Conservation (phyloP, 208 protist genomes). For the Tetramitus jugosus region DNA sequence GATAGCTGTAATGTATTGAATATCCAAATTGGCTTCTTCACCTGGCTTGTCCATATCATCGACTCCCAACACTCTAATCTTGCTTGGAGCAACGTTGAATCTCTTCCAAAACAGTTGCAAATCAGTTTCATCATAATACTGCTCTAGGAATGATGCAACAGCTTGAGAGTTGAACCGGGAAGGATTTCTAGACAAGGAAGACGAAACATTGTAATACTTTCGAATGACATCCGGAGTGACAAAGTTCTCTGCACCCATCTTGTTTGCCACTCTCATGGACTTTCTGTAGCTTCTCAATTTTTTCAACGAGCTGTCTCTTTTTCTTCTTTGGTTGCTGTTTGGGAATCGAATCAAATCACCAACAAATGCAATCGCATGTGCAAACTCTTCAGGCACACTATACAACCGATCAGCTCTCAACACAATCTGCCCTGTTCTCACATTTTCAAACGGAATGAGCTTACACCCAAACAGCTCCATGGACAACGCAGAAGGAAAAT, state of each 20-base stretch:
- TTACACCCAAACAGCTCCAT: background rate
- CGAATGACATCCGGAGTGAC: background rate
- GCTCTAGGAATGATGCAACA: background rate
- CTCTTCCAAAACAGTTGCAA: background rate
- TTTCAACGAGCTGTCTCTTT: background rate
- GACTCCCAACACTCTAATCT: background rate
- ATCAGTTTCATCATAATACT: constrained; percentile 10
- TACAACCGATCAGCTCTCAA: background rate
- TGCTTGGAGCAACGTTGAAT: background rate
- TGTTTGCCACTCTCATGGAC: too few species aligned
- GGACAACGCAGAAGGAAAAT: background rate
- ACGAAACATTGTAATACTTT: background rate
- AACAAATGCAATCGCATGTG: background rate
- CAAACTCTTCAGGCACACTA: background rate
- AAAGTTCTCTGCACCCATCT: too few species aligned
- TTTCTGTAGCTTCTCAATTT: background rate
- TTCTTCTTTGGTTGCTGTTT: too few species aligned
- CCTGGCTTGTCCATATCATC: background rate
- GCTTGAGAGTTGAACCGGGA: background rate
- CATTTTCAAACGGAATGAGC: background rate
- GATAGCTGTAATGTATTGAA: constrained; percentile 22
- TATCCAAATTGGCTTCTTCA: constrained; percentile 21
- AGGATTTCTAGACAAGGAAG: too few species aligned
- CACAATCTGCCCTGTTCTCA: background rate
- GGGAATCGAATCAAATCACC: background rate